These are phyloP conservation scores for Psilocybe sp. DNA, from an alignment of 768 basidiomycete genomes.

Conservation along the genomic window DNA sequence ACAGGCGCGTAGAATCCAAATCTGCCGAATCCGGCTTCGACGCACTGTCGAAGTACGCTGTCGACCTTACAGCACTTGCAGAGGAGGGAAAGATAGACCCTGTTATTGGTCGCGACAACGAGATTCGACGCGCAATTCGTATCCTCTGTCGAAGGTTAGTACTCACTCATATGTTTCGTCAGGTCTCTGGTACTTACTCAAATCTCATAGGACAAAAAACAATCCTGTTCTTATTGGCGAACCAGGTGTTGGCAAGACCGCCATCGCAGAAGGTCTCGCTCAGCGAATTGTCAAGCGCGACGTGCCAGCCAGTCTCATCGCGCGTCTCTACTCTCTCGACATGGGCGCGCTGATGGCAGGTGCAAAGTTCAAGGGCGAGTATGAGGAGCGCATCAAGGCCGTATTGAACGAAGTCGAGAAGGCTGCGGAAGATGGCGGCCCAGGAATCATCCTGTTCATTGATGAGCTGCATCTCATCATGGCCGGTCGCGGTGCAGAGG, in stretches of 20 bases:
- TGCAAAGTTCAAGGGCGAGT: conserved; percentile 91
- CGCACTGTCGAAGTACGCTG: conserved; percentile 84
- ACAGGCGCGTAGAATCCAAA: conserved; percentile 80
- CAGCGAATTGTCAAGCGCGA: conserved; percentile 95
- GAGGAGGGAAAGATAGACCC: conserved; percentile 95
- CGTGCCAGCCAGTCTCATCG: conserved; percentile 73
- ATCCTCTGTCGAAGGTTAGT: conserved; percentile 73
- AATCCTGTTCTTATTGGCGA: conserved; percentile 97
- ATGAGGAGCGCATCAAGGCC: conserved; percentile 92
- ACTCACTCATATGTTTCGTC: not conserved
- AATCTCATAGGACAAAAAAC: conserved; percentile 74
- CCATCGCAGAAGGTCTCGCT: conserved; percentile 92
- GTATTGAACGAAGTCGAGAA: conserved; percentile 94
- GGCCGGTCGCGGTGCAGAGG: conserved; percentile 79
- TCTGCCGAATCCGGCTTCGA: conserved; percentile 92
- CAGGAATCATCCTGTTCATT: conserved; percentile 87
- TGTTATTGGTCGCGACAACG: conserved; percentile 90
- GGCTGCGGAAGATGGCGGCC: conserved; percentile 68
- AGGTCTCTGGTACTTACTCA: not conserved
- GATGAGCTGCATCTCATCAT: conserved; percentile 95
- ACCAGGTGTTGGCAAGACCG: conserved; percentile 94
- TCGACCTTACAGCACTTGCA: conserved; percentile 84
- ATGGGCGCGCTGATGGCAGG: conserved; percentile 96
- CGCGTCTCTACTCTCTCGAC: conserved; percentile 81
- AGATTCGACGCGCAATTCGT: conserved; percentile 81